Evolutionary conservation across 2,329 filamentous ascomycete genomes (phyloP).

Genomic region (Xylaria sp.): DNA sequence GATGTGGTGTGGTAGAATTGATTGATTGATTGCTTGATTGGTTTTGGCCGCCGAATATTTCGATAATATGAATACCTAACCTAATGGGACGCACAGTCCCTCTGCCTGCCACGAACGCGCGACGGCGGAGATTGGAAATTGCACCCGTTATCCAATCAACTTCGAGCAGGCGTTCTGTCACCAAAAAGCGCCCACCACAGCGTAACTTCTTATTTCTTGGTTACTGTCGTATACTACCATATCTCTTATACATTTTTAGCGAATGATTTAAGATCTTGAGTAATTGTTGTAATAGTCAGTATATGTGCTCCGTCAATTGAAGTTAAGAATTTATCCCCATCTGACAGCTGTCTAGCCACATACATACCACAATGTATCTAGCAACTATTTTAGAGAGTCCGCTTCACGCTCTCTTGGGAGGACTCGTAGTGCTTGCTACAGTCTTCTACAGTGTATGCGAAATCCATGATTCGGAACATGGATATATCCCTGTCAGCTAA

Average conservation of each 20-base stretch:
- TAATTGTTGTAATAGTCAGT: too few relatives aligned
- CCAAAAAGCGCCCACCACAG: background rate
- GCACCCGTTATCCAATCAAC: constrained; percentile 30
- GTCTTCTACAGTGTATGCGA: constrained; percentile 54
- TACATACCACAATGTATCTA: constrained; percentile 38
- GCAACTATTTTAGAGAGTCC: constrained; percentile 51
- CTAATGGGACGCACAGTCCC: background rate
- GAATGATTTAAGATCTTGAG: too few relatives aligned
- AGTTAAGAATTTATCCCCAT: background rate
- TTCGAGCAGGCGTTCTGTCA: background rate
- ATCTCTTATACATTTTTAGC: background rate
- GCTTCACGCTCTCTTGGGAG: constrained; percentile 52
- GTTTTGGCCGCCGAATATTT: background rate
- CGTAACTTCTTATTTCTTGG: background rate
- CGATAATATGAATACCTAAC: background rate
- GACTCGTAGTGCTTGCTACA: constrained; percentile 49
- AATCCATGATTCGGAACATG: background rate
- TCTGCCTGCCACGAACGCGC: constrained; percentile 17
- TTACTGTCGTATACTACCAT: background rate
- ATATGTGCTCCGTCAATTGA: too few relatives aligned
- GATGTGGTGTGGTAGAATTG: background rate
- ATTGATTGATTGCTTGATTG: background rate
- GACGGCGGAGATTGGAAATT: constrained; percentile 31
- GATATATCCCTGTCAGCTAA: constrained; percentile 26
- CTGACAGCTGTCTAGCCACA: too few relatives aligned